Evolutionary conservation across 306 rosid species (phyloP).

Genomic region (Rosa lucieae): DNA sequence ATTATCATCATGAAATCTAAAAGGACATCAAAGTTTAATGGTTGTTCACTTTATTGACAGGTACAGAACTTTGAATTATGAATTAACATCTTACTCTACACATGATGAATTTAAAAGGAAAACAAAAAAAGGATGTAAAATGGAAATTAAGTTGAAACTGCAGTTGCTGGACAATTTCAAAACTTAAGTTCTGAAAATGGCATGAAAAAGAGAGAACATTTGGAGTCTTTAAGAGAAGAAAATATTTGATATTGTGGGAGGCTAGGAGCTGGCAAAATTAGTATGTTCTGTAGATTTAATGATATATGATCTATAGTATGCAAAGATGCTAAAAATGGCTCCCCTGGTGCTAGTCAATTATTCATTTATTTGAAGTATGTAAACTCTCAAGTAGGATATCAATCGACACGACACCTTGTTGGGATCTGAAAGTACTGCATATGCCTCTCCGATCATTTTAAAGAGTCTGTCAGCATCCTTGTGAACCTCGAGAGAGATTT

Average conservation of each 20-base stretch:
- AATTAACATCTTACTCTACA: neutral
- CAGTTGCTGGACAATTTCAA: neutral
- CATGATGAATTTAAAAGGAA: neutral
- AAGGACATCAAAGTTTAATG: neutral
- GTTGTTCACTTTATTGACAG: neutral
- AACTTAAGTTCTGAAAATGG: neutral
- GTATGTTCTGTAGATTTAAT: neutral
- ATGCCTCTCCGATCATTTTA: constrained; percentile 96
- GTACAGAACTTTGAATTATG: neutral
- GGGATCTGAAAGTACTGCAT: constrained; percentile 85
- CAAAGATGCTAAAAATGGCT: neutral
- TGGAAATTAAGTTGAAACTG: neutral
- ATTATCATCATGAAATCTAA: neutral
- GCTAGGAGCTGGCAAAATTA: neutral
- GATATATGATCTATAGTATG: neutral
- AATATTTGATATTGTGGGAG: neutral
- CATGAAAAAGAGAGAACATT: neutral
- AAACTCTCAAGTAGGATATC: constrained; percentile 15
- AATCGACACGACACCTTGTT: constrained; percentile 47
- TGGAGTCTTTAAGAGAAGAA: neutral
- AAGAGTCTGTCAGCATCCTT: constrained; percentile 92
- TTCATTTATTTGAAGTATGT: neutral
- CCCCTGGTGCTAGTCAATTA: neutral
- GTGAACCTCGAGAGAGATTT: constrained; percentile 73
- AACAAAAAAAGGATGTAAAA: neutral